Evolutionary conservation across 495 filamentous ascomycete species (phyloP), one percentile per base, ranked within the genome.

Genomic region (Aspergillus bertholletiae): DNA sequence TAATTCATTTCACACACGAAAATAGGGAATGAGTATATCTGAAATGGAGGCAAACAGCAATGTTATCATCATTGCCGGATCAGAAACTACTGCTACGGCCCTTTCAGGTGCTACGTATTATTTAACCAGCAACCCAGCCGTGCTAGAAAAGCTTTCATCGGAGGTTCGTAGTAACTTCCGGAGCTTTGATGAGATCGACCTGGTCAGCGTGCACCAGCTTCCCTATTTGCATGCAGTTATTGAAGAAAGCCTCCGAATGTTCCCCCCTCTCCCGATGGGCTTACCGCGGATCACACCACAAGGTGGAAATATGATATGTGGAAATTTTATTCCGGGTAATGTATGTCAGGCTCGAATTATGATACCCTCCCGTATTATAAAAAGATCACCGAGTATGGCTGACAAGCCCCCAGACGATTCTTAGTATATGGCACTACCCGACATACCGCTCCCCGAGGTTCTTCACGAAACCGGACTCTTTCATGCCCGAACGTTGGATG

Each of bases 51-150:
- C 65, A 3, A 82, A 82, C 53, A 70, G 67, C 15, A 65, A 58
- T 21, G 54, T 58, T 0, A 35, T 73, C 2, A 71, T 83, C 28
- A 72, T 81, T 18, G 82, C 72, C 11, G 82, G 83, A 12, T 80
- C 77, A 0, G 84, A 88, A 57, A 86, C 85, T 1, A 84, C 83
- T 3, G 83, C 84, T 1, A 86, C 84, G 0, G 32, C 78, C 0
- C 69, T 89, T 8, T 73, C 76, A 0, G 81, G 76, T 0, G 74
- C 76, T 0, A 74, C 75, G 0, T 87, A 77, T 57, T 60, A 81
- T 2, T 59, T 88, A 3, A 53, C 78, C 1, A 78, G 54, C 5
- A 73, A 82, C 56, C 79, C 74, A 0, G 54, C 67, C 3, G 62
- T 70, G 0, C 55, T 81, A 24, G 54, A 62, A 6, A 80, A 74